Evolutionary conservation across 177 flowering plant species (phyloP).

Genomic region (Vitis hybrid): DNA sequence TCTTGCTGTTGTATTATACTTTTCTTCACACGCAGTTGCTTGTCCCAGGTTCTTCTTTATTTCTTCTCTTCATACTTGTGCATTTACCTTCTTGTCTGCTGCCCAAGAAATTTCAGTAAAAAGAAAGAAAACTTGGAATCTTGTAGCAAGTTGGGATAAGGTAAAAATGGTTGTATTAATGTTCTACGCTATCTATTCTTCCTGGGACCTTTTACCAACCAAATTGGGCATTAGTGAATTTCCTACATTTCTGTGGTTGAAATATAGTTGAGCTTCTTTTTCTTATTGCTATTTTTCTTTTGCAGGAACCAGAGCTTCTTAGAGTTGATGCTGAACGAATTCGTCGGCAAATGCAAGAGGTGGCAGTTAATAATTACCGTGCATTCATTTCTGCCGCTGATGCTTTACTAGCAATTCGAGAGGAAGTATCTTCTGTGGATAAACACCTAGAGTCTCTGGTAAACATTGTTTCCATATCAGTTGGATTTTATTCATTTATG

Average conservation of each 20-base stretch:
- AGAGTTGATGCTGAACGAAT: constrained; percentile 95
- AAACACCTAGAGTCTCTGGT: constrained; percentile 88
- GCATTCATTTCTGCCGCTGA: constrained; percentile 94
- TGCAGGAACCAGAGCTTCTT: constrained; percentile 91
- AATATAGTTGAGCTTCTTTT: not conserved
- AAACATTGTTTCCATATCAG: constrained; percentile 9
- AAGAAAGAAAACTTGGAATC: too few relatives aligned
- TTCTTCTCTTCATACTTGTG: not conserved
- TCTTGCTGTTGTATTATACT: not conserved
- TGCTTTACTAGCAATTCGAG: constrained; percentile 70
- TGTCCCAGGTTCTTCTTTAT: too few relatives aligned
- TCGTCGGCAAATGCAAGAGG: constrained; percentile 94
- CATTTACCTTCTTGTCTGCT: too few relatives aligned
- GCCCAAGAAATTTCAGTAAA: too few relatives aligned
- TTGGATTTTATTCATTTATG: too few relatives aligned
- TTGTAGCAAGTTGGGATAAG: too few relatives aligned
- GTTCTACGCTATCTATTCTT: too few relatives aligned
- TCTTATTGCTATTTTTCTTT: not conserved
- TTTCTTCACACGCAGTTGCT: not conserved
- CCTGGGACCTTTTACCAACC: too few relatives aligned
- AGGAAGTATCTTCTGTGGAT: constrained; percentile 76
- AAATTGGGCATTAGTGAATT: too few relatives aligned
- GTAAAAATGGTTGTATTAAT: too few relatives aligned
- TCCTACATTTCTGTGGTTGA: too few relatives aligned
- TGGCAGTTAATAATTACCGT: constrained; percentile 88